A percentile compares a stretch with the other conserved stretches of the same genome.
phyloP scores from a whole-genome alignment of 257 asterid genomes.

The Ilex asprella region DNA sequence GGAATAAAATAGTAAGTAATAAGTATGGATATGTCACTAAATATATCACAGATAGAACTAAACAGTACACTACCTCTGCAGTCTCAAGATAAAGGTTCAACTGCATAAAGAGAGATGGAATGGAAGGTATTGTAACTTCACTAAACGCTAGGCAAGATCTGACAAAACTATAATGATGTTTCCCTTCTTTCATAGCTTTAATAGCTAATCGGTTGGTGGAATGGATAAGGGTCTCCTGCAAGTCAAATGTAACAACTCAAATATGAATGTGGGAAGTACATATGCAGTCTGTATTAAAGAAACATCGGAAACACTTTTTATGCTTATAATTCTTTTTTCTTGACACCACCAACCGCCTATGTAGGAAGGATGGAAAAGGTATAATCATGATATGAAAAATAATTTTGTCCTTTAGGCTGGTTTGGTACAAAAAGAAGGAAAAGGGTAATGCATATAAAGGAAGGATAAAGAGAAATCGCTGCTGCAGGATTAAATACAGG shows the following conservation, averaged over 20 bases:
- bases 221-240: slow-evolving; percentile 78
- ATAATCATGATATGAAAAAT: too few relatives aligned
- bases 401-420: too few relatives aligned
- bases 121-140: slow-evolving; percentile 82
- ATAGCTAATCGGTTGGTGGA: slow-evolving; percentile 67
- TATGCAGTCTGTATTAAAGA: neutral
- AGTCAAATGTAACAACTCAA: slow-evolving; percentile 6
- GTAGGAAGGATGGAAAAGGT: neutral
- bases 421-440: too few relatives aligned
- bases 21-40: slow-evolving; percentile 10
- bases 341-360: neutral
- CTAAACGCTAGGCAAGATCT: slow-evolving; percentile 75
- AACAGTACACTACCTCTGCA: slow-evolving; percentile 57
- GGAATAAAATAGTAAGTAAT: slow-evolving; percentile 8
- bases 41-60: slow-evolving; percentile 5
- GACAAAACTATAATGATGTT: slow-evolving; percentile 37
- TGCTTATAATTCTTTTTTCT: too few relatives aligned
- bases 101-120: slow-evolving; percentile 47
- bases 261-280: too few relatives aligned
- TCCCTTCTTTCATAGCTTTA: slow-evolving; percentile 51
- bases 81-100: slow-evolving; percentile 75
- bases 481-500: too few relatives aligned
- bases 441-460: too few relatives aligned
- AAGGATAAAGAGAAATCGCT: too few relatives aligned
- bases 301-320: too few relatives aligned